phyloP scores from a whole-genome alignment of 352 stramenopile species.

The Pythium diclinum region DNA sequence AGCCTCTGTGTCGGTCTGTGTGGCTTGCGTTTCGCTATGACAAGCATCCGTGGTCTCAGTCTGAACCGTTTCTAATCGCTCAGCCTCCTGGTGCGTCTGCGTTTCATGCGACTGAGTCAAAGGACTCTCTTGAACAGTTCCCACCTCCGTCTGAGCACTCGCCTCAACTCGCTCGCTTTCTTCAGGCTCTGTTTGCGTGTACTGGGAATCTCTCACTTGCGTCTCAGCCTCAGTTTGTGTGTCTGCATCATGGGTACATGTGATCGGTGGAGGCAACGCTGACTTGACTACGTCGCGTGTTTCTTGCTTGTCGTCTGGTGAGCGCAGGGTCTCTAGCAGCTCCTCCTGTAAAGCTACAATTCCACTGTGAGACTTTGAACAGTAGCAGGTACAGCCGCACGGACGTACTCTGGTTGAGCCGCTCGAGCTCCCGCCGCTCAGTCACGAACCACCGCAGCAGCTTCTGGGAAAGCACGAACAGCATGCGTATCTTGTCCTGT shows the following conservation, averaged over 20 bases:
- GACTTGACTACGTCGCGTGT: background rate
- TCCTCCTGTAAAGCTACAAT: slow-evolving; percentile 30
- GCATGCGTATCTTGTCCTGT: slow-evolving; percentile 40
- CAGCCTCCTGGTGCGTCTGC: background rate
- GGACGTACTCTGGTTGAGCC: slow-evolving; percentile 29
- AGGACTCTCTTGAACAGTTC: background rate
- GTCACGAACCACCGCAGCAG: slow-evolving; percentile 32
- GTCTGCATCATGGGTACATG: background rate
- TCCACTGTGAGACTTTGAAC: too few species aligned
- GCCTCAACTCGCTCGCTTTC: background rate
- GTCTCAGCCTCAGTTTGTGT: slow-evolving; percentile 4
- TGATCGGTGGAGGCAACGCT: background rate
- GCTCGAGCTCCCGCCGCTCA: slow-evolving; percentile 28
- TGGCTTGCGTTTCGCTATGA: background rate
- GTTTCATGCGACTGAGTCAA: background rate
- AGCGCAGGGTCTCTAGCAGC: slow-evolving; percentile 23
- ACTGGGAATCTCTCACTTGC: background rate
- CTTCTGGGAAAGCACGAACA: slow-evolving; percentile 41
- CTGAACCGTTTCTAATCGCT: background rate
- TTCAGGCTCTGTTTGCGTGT: background rate
- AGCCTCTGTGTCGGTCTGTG: background rate
- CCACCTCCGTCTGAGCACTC: background rate
- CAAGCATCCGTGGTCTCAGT: background rate
- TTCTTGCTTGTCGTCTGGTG: background rate
- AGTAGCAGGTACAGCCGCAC: background rate